Base-by-base conservation (phyloP, 83 land plant genomes). In the Thuja plicata region DNA sequence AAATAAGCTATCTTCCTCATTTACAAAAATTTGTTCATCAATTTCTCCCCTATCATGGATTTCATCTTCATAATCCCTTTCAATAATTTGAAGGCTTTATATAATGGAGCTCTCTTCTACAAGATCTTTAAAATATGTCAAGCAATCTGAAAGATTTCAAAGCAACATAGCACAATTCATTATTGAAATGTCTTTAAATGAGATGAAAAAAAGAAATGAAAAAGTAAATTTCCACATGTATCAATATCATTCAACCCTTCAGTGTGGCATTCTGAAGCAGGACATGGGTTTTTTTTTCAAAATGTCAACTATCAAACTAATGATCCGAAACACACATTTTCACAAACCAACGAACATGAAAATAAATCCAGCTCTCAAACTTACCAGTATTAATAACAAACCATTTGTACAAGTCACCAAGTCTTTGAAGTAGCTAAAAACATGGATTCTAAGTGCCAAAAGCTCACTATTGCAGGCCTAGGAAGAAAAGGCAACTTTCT, bases 321-420 rank as follows among this genome's bases (percentile, higher is more conserved):
- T 12, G 40, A 88, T 17, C n/a, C 60, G 3, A 2, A 52, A 34
- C 87, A 88, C 21, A 5, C 86, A 21, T 41, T 89, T 34, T 17
- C 48, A 55, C 57, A 54, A 89, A 55, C 9, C 15, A 17, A 40
- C 84, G 34, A 60, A 32, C 24, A 32, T 2, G 37, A 77, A 37
- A n/a, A n/a, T 12, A 16, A 81, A 78, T 71, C 55, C 37, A 50
- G 21, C 57, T 5, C 40, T 16, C 41, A 8, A 87, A 91, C 98
- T 91, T 35, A 98, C 99, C 94, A 97, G 71, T 66, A 97, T 88
- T 5, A 96, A 95, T 84, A 98, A 92, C 77, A 98, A 90, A n/a
- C 96, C 97, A 92, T 96, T 96, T 86, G 98, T 95, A 90, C 96
- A 97, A 54, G 98, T 96, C 84, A 97, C 96, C 83, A 98, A 87